Conservation (phyloP, 2,329 filamentous ascomycete species). For the Pyrenophora seminiperda region DNA sequence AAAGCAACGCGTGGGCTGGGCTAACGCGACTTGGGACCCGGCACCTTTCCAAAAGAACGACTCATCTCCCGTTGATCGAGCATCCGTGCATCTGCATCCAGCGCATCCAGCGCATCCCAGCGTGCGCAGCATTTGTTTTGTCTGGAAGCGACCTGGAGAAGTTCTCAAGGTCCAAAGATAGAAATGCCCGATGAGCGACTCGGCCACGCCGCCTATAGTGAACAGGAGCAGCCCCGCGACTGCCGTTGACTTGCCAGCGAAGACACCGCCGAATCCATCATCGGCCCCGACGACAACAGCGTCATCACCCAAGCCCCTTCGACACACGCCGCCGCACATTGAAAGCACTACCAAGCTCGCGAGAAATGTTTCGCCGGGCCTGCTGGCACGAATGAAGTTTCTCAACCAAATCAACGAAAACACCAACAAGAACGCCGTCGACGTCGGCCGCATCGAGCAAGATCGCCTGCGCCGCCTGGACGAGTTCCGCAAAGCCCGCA, state of each 20-base stretch:
- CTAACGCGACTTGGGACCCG: constrained; percentile 10
- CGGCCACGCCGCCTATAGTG: constrained; percentile 24
- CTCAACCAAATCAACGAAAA: constrained; percentile 48
- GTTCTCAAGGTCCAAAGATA: constrained; percentile 19
- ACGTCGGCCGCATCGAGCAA: constrained; percentile 71
- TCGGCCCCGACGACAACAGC: constrained; percentile 15
- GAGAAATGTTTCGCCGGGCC: constrained; percentile 50
- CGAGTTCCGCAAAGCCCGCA: constrained; percentile 64
- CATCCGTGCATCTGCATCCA: constrained; percentile 25
- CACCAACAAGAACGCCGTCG: constrained; percentile 28
- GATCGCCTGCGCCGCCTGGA: constrained; percentile 73
- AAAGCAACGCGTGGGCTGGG: constrained; percentile 12
- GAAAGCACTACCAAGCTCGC: constrained; percentile 42
- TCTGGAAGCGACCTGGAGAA: constrained; percentile 24
- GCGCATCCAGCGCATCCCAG: constrained; percentile 16
- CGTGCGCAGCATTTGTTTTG: constrained; percentile 23
- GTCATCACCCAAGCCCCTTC: constrained; percentile 19
- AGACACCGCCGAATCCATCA: constrained; percentile 18
- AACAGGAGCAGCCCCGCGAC: constrained; percentile 28
- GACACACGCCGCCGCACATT: constrained; percentile 21
- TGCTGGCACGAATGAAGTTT: constrained; percentile 52
- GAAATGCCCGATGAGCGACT: constrained; percentile 35
- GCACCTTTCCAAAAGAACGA: constrained; percentile 10
- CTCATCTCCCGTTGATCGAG: constrained; percentile 16
- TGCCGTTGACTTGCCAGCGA: constrained; percentile 29